Evolutionary conservation across 495 filamentous ascomycete species (phyloP).

Genomic region (Aspergillus asperescens): DNA sequence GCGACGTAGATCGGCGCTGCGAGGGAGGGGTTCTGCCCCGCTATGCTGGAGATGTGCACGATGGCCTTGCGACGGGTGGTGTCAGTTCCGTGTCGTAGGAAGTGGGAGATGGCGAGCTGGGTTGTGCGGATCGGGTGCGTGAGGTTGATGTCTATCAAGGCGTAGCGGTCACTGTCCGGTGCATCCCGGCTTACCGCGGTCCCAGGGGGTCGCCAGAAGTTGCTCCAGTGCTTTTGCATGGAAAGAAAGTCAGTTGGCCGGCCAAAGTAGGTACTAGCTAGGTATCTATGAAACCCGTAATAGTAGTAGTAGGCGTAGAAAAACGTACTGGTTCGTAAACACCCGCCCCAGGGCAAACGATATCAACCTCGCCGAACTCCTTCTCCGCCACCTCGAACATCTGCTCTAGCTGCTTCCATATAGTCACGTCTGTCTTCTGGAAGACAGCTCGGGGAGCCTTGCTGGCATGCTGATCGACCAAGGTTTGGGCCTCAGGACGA

Average conservation of each 20-base stretch:
- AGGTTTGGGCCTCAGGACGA: slow-evolving; percentile 55
- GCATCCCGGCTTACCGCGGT: slow-evolving; percentile 45
- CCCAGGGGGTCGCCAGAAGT: slow-evolving; percentile 63
- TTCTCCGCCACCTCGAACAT: slow-evolving; percentile 52
- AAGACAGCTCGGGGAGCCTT: slow-evolving; percentile 49
- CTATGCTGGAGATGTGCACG: slow-evolving; percentile 58
- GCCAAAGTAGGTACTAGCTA: not conserved
- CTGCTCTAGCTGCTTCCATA: slow-evolving; percentile 53
- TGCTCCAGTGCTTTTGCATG: slow-evolving; percentile 48
- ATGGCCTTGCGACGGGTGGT: slow-evolving; percentile 45
- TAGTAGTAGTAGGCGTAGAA: too few species aligned
- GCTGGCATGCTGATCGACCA: slow-evolving; percentile 48
- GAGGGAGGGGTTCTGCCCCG: slow-evolving; percentile 50
- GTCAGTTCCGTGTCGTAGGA: slow-evolving; percentile 30
- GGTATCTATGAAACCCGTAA: too few species aligned
- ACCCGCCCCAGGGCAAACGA: slow-evolving; percentile 66
- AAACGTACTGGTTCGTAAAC: slow-evolving; percentile 56
- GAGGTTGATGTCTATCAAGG: slow-evolving; percentile 59
- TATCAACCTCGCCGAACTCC: slow-evolving; percentile 56
- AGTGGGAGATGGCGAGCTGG: slow-evolving; percentile 59
- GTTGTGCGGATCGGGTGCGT: slow-evolving; percentile 65
- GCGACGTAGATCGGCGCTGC: slow-evolving; percentile 55
- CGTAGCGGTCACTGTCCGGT: slow-evolving; percentile 45
- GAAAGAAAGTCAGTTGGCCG: not conserved
- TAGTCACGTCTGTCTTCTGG: slow-evolving; percentile 56